Evolutionary conservation across 768 basidiomycete genomes (phyloP), one percentile per base, ranked within the genome.

Genomic region (Lactifluus subvellereus): DNA sequence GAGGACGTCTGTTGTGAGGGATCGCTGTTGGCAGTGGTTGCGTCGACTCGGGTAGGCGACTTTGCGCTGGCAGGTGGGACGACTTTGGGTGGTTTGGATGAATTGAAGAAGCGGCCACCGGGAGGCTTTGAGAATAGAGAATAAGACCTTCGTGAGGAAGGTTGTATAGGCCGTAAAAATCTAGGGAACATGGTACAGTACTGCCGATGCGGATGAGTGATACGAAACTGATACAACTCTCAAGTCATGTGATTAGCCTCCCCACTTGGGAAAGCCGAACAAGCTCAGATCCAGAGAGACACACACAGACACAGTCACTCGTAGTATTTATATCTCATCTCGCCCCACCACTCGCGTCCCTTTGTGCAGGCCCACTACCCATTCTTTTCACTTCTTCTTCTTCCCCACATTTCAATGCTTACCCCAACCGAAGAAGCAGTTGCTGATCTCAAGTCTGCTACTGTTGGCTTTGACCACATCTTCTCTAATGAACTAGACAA

Each of bases 121-220:
- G 89, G 89, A 1, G 87, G 78, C 70, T 88, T 89, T 32, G 86
- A 87, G 76, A 89, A 91, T 68, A 87, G 86, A 6, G 87, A 91
- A 67, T 89, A 91, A 10, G 82, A 73, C 70, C 89, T 80, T 53
- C 81, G 76, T 16, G 79, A 74, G 22, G 79, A 8, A 14, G 20
- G 49, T 7, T 35, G 61, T 56, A 63, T 47, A 10, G 65, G 67
- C 33, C 52, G 65, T 9, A 66, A n/a, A 33, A 60, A 57, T 30
- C 65, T 59, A 14, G 55, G 65, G 18, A 68, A 61, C 65, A 66
- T 66, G 35, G 30, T 51, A 27, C 27, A 27, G 30, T 51, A 27
- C 27, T 2, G 27, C 27, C 27, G 27, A 27, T 27, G 27, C 27
- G 2, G 27, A 27, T 27, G 27, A 27, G 27, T 27, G 27, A 27